Conservation (phyloP, 2,329 filamentous ascomycete genomes). For the Calonectria pteridis region DNA sequence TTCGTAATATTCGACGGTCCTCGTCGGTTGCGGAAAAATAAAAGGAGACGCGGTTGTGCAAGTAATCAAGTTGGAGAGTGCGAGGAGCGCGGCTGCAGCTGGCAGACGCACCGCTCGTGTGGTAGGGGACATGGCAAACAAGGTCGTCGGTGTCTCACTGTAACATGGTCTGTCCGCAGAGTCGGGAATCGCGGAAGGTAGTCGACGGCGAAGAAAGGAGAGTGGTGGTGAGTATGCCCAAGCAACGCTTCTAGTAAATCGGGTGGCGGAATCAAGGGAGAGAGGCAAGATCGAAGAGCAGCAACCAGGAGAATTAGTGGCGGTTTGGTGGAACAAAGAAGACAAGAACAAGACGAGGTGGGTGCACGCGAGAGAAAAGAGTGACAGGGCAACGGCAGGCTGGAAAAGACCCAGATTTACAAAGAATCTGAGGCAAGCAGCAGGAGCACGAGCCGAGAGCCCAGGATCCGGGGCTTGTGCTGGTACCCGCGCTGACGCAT, state of each 20-base stretch:
- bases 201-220: constrained; percentile 17
- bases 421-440: constrained; percentile 7
- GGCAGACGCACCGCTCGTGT: constrained; percentile 53
- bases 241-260: background rate
- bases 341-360: constrained; percentile 34
- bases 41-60: constrained; percentile 54
- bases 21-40: constrained; percentile 57
- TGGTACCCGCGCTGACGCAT: constrained; percentile 3
- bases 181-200: constrained; percentile 19
- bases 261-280: constrained; percentile 22
- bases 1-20: constrained; percentile 51
- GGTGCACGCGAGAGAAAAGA: constrained; percentile 30
- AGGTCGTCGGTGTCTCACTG: constrained; percentile 38
- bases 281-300: background rate
- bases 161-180: constrained; percentile 35
- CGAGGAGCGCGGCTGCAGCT: constrained; percentile 49
- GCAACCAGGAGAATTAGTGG: background rate
- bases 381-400: constrained; percentile 32
- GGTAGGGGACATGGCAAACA: constrained; percentile 41
- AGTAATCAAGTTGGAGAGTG: constrained; percentile 50
- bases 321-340: constrained; percentile 20
- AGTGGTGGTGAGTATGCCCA: background rate
- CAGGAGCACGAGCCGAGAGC: background rate
- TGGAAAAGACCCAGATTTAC: constrained; percentile 23
- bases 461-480: constrained; percentile 3